Percentiles rank a stretch among this genome's conserved stretches.
phyloP scores from a whole-genome alignment of 2,329 filamentous ascomycete genomes.

The Amauroascus verrucosus region DNA sequence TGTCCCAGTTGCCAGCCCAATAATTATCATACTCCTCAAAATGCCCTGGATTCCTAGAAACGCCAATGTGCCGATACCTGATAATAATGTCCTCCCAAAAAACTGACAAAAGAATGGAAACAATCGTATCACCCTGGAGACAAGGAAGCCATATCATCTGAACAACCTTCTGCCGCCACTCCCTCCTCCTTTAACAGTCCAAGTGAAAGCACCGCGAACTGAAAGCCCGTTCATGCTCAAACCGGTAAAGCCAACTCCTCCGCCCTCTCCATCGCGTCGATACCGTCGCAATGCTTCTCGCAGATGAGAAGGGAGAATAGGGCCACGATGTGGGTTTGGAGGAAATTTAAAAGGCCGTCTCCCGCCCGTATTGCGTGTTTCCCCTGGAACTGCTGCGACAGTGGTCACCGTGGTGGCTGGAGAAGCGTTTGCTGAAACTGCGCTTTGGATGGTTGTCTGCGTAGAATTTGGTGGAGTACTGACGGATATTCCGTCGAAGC shows the following conservation, averaged over 20 bases:
- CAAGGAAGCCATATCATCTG: slow-evolving; percentile 21
- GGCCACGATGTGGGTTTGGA: slow-evolving; percentile 39
- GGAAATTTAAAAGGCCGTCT: slow-evolving; percentile 25
- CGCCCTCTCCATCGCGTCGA: slow-evolving; percentile 41
- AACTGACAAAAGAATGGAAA: neutral
- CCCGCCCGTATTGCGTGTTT: neutral
- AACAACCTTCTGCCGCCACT: slow-evolving; percentile 36
- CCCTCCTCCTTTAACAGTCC: slow-evolving; percentile 34
- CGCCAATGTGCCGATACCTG: no score
- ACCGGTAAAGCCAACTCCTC: slow-evolving; percentile 39
- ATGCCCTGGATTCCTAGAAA: no score
- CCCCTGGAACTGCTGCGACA: neutral
- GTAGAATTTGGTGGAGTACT: neutral
- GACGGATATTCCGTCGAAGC: neutral
- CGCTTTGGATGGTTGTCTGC: neutral
- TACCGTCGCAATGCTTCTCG: slow-evolving; percentile 41
- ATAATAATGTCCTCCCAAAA: no score
- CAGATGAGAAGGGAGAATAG: slow-evolving; percentile 41
- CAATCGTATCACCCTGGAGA: no score
- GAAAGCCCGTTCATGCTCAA: slow-evolving; percentile 39
- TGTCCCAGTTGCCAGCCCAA: no score
- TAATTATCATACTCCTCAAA: no score
- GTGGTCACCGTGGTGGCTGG: neutral
- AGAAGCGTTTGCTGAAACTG: neutral
- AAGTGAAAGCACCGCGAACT: slow-evolving; percentile 35